Evolutionary conservation across 2,329 filamentous ascomycete species (phyloP), one percentile per base, ranked within the genome.

Genomic region (Fusarium concolor): DNA sequence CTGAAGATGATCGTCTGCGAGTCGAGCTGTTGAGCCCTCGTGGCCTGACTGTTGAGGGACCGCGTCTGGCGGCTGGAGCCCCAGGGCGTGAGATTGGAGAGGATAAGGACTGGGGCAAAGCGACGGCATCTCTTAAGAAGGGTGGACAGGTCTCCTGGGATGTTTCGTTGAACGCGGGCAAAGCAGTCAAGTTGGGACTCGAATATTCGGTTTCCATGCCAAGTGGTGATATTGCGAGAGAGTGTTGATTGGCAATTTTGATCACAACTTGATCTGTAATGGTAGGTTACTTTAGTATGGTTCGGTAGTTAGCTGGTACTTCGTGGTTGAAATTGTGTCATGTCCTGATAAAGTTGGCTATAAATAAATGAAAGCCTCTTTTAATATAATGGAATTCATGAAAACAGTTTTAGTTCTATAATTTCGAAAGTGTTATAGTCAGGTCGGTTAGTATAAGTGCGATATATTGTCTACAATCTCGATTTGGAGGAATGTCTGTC

Each of bases 181-280:
- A 84, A 70, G 82, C 84, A 5, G 85, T 87, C 17, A 85, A 84
- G 76, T 76, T 92, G 63, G 78, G 78, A 24, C 73, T 92, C 61
- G 87, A 89, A 78, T 92, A 91, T 76, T 84, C 87, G 62, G 84
- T 89, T 18, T 82, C 82, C 22, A 80, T 87, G 68, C 89, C 89
- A 2, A 76, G 76, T 17, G 84, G 83, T 10, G 85, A 88, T 31
- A 29, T 45, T 47, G 68, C 68, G 5, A 56, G 65, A 15, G 71
- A 76, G 51, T 74, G 72, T 59, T 75, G 31, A 68, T 46, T 26
- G 11, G 5, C 12, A 15, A 14, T 4, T 9, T 10, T 14, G n/a
- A 5, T 17, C 18, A 5, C n/a, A 17, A 15, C 9, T 26, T n/a
- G 33, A 38, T 39, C 12, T 6, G 6, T 31, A 35, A 29, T 24